Evolutionary conservation across 306 rosid species (phyloP), one percentile per base, ranked within the genome.

Genomic region (Vigna mungo): DNA sequence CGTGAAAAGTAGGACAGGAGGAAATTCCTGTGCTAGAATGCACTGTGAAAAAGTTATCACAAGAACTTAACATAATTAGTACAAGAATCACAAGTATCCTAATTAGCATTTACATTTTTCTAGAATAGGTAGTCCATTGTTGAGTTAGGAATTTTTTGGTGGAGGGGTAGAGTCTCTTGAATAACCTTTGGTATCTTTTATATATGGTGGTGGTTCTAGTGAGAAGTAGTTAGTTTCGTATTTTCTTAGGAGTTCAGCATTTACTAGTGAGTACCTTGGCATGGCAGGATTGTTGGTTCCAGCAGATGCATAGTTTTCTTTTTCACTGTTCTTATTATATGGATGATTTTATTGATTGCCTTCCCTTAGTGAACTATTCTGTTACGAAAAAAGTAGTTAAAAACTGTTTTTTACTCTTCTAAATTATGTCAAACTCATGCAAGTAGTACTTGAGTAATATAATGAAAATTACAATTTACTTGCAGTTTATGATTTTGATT

Each of bases 401-500:
- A 66, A 66, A 17, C 63, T 51, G 27, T 34, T 36, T 12, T 2
- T 23, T 14, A 25, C 16, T 32, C 66, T 60, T 43, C 60, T 46
- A 52, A 58, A 48, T 5, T 46, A 5, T 46, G n/a, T 1, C 25
- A 56, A 74, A 8, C 48, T 49, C 53, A 60, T 36, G 66, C 63
- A 21, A 0, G 44, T 41, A 23, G 44, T 41, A 46, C 63, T 44
- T 54, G 13, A 60, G 62, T 64, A 32, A 25, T 82, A 20, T 81
- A 18, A 46, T 44, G 41, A 71, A 55, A 46, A 36, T 64, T 20
- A n/a, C 36, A 36, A 14, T 54, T 18, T 55, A 53, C 20, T 37
- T 14, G 25, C 13, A 16, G 70, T 79, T 70, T n/a, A 59, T 17
- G n/a, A 63, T 44, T 71, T 79, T 75, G 62, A 37, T 43, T 21